Evolutionary conservation across 306 rosid species (phyloP).

Genomic region (Begonia loranthoides): DNA sequence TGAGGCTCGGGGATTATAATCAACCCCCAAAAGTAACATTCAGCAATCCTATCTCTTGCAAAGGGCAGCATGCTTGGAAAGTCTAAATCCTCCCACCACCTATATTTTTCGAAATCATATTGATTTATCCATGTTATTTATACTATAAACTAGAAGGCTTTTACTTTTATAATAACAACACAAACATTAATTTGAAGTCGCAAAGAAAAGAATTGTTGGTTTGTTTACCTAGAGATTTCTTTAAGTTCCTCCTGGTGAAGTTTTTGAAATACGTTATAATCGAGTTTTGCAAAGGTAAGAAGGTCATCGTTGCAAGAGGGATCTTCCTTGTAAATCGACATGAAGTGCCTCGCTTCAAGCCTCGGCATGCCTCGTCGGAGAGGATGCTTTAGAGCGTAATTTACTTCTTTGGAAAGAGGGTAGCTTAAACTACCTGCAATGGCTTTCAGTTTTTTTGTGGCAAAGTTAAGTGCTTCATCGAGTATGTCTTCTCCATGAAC

Average conservation of each 20-base stretch:
- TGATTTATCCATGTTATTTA: no score
- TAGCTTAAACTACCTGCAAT: not conserved
- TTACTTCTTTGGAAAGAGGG: not conserved
- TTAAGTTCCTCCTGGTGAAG: slow-evolving; percentile 8
- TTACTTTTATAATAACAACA: no score
- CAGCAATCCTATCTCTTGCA: slow-evolving; percentile 1
- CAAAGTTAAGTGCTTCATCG: slow-evolving; percentile 10
- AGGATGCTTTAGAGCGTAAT: slow-evolving; percentile 7
- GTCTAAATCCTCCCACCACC: slow-evolving; percentile 4
- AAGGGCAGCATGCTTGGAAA: not conserved
- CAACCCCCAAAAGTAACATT: not conserved
- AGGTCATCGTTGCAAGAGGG: slow-evolving; percentile 1
- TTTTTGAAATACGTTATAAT: slow-evolving; percentile 15
- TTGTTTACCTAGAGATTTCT: not conserved
- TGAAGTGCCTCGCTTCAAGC: slow-evolving; percentile 6
- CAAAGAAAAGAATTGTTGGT: slow-evolving; percentile 4
- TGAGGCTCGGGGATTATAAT: not conserved
- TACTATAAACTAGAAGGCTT: no score
- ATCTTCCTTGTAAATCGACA: slow-evolving; percentile 6
- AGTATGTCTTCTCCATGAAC: no score
- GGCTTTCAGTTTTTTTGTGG: not conserved
- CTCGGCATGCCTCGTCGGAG: slow-evolving; percentile 5
- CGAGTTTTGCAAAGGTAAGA: slow-evolving; percentile 14
- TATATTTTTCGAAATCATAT: not conserved
- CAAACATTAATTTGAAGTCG: not conserved